Evolutionary conservation across 1,284 basidiomycete genomes (phyloP), one percentile per base, ranked within the genome.

Genomic region (Cerioporus squamosus): DNA sequence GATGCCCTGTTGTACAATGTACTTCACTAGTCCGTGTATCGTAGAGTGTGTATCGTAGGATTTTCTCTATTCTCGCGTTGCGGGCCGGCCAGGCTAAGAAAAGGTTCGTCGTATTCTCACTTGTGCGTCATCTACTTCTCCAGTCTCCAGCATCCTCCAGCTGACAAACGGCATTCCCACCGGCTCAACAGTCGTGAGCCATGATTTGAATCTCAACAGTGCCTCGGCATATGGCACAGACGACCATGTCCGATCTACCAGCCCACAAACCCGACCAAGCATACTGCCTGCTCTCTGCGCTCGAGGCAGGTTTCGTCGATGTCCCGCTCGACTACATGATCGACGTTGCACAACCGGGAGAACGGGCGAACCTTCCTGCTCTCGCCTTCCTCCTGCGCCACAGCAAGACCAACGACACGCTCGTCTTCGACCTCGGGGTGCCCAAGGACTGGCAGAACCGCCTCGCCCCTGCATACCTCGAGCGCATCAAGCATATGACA

Each of bases 371-470:
- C 31, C 43, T 58, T 24, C 84, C 82, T 10, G 78, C 80, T 3
- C 75, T 85, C 45, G 72, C 77, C 3, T 86, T 85, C 69, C 75
- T 79, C 49, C 69, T 86, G 46, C 74, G 74, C 10, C 81, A 85
- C 17, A 62, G 62, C n/a, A 55, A 45, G 18, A 75, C 70, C 20
- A 67, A 71, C 3, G 67, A 64, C 39, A 63, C 39, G 2, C 65
- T 85, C 53, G 66, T 85, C 14, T 84, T 86, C 58, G 84, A 86
- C 63, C 75, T 86, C 15, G 83, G 84, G 17, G 75, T 80, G 20
- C 77, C 80, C 29, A 75, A 75, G 39, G 79, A 85, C 66, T 70
- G 74, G 67, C 68, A 79, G n/a, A 75, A 42, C 8, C 2, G 5
- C 26, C 75, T 76, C 44, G 77, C 82, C 0, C 79, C 65, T 18